Conservation (phyloP, 768 basidiomycete genomes). For the Cubamyces sp. region DNA sequence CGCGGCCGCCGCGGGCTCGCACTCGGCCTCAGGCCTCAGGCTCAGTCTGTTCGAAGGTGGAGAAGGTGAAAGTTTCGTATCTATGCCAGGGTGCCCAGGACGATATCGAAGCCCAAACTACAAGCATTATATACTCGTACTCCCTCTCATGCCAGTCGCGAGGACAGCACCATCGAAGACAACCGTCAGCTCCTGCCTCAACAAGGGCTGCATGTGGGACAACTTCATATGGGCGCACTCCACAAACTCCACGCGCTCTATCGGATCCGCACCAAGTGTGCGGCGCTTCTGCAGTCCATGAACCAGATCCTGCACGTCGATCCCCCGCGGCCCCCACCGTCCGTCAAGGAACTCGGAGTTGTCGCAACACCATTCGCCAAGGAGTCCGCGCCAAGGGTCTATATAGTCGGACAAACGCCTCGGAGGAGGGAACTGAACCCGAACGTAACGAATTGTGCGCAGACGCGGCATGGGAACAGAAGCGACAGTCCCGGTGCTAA, state of each 20-base stretch:
- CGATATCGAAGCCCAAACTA: too few relatives aligned
- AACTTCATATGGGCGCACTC: conserved; percentile 1
- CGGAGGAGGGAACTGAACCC: neutral
- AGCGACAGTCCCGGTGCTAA: neutral
- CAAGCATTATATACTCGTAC: too few relatives aligned
- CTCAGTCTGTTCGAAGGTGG: too few relatives aligned
- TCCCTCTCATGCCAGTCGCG: too few relatives aligned
- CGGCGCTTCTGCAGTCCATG: neutral
- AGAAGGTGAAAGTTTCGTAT: too few relatives aligned
- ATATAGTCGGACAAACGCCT: neutral
- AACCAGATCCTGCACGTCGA: neutral
- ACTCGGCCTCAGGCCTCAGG: too few relatives aligned
- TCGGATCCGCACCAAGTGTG: neutral
- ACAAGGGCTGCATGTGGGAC: conserved; percentile 1
- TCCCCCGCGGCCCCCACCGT: neutral
- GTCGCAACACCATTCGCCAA: neutral
- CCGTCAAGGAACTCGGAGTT: neutral
- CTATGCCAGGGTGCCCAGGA: too few relatives aligned
- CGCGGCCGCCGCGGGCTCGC: too few relatives aligned
- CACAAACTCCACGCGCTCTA: neutral
- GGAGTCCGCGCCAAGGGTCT: too few relatives aligned
- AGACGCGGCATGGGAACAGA: neutral
- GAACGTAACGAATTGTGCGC: neutral
- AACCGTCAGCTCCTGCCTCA: neutral
- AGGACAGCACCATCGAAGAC: neutral